These are phyloP conservation scores for Sugiyamaella qingdaonensis DNA, from an alignment of 805 yeast species.

Conservation along the genomic window DNA sequence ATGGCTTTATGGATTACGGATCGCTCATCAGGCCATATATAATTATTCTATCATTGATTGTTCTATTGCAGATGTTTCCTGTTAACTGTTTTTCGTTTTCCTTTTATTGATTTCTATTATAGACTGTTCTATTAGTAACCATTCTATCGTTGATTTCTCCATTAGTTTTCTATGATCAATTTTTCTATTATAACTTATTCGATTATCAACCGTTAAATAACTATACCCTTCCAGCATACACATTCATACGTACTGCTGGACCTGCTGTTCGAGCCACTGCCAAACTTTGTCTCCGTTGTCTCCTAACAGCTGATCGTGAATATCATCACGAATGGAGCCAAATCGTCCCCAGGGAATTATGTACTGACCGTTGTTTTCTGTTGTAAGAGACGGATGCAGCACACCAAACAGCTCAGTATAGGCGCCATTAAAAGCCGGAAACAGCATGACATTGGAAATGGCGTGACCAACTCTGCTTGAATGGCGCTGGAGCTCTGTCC, in stretches of 20 bases:
- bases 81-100: too few relatives aligned
- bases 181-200: too few relatives aligned
- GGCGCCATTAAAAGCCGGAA: constrained; percentile 36
- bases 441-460: background rate
- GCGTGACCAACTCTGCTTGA: background rate
- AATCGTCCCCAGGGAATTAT: constrained; percentile 42
- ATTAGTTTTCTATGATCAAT: too few relatives aligned
- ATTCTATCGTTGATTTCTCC: too few relatives aligned
- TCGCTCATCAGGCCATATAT: too few relatives aligned
- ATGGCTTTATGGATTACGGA: too few relatives aligned
- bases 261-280: constrained; percentile 34
- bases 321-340: constrained; percentile 37
- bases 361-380: constrained; percentile 35
- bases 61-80: too few relatives aligned
- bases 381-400: constrained; percentile 36
- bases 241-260: constrained; percentile 2
- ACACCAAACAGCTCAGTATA: constrained; percentile 42
- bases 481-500: constrained; percentile 35
- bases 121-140: too few relatives aligned
- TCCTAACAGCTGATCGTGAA: constrained; percentile 31
- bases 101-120: too few relatives aligned
- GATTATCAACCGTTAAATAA: too few relatives aligned
- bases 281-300: constrained; percentile 35
- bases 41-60: too few relatives aligned
- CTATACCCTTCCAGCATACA: too few relatives aligned